These are phyloP conservation scores for Apodospora peruviana DNA, from an alignment of 495 filamentous ascomycete species.

Conservation along the genomic window DNA sequence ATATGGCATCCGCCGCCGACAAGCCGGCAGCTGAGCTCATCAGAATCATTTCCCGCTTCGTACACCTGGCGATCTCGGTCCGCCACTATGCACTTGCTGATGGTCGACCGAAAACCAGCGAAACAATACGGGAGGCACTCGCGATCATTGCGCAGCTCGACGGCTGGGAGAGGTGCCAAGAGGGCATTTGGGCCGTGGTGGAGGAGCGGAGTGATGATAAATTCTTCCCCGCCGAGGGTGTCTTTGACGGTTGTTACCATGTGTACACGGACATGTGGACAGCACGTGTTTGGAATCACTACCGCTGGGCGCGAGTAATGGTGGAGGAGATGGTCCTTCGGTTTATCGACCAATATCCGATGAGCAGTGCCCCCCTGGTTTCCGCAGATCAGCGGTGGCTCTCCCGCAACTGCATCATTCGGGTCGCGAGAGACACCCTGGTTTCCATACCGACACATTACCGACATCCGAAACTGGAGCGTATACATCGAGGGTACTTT, in stretches of 20 bases:
- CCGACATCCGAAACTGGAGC: constrained; percentile 33
- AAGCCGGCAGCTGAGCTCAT: constrained; percentile 26
- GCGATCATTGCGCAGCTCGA: constrained; percentile 29
- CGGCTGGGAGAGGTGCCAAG: constrained; percentile 25
- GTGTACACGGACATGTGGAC: constrained; percentile 53
- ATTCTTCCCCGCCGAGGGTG: constrained; percentile 30
- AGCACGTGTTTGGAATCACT: constrained; percentile 56
- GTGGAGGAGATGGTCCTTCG: constrained; percentile 48
- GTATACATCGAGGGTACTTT: constrained; percentile 19
- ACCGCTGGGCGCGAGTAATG: constrained; percentile 55
- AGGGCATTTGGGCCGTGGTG: constrained; percentile 24
- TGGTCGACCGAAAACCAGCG: constrained; percentile 20
- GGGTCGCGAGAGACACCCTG: constrained; percentile 35
- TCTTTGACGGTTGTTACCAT: constrained; percentile 56
- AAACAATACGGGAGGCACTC: constrained; percentile 26
- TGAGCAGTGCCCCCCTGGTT: constrained; percentile 29
- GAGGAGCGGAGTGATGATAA: constrained; percentile 15
- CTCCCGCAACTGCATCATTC: constrained; percentile 23
- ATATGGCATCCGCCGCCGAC: constrained; percentile 18
- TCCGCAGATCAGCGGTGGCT: constrained; percentile 26
- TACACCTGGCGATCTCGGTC: constrained; percentile 25
- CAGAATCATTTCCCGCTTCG: constrained; percentile 23
- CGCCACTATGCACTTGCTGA: constrained; percentile 26
- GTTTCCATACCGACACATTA: constrained; percentile 40
- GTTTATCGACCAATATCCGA: constrained; percentile 23